Evolutionary conservation across 2,329 filamentous ascomycete species (phyloP).

Genomic region (Sphaceloma murrayae): DNA sequence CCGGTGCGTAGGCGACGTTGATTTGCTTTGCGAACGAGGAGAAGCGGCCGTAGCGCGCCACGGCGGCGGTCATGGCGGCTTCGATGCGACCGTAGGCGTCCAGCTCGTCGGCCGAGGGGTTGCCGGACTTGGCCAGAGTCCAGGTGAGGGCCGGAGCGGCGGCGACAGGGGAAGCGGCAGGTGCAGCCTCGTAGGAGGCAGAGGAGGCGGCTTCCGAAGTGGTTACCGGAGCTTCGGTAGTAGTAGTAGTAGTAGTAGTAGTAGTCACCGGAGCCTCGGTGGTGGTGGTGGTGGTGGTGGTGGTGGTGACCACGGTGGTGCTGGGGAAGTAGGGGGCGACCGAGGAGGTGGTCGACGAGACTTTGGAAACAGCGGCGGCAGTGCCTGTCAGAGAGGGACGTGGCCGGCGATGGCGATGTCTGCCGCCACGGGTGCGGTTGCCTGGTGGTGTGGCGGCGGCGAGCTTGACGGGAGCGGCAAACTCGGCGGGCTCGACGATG

Average conservation of each 20-base stretch:
- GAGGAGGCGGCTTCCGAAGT: too few species aligned
- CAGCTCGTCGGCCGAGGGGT: constrained; percentile 17
- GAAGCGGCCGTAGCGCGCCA: constrained; percentile 15
- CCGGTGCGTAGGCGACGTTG: constrained; percentile 18
- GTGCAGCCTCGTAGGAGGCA: too few species aligned
- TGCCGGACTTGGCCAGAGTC: constrained; percentile 37
- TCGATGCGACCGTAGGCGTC: constrained; percentile 19
- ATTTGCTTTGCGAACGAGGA: constrained; percentile 17
- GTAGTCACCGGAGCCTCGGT: too few species aligned
- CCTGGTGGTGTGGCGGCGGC: too few species aligned
- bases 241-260: too few species aligned
- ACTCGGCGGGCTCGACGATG: too few species aligned
- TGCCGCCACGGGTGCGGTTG: too few species aligned
- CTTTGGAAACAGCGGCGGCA: background rate
- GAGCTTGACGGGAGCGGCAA: too few species aligned
- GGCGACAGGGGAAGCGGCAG: too few species aligned
- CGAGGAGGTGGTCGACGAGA: background rate
- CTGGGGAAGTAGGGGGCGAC: background rate
- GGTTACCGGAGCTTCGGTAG: too few species aligned
- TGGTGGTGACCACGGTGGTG: background rate
- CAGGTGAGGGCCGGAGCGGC: too few species aligned
- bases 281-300: constrained; percentile 33
- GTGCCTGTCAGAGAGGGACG: background rate
- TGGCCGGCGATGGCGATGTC: background rate
- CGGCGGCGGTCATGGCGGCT: constrained; percentile 18